Evolutionary conservation across 257 asterid genomes (phyloP), one percentile per base, ranked within the genome.

Genomic region (Solanum gandarillasii): DNA sequence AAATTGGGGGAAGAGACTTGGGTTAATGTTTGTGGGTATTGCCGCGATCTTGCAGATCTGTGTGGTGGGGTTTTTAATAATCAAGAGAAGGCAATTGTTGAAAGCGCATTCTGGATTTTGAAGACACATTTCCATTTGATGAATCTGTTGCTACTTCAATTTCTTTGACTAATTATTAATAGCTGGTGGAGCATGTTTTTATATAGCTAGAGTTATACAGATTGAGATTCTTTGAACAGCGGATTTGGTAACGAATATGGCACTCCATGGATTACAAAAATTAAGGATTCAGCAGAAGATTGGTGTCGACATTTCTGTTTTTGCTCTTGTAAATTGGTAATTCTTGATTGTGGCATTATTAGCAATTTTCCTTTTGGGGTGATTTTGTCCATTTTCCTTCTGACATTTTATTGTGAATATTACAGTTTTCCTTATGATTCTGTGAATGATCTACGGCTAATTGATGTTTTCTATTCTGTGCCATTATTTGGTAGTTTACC

Each of bases 291-390:
- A n/a, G 35, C 79, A 5, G 79, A 86, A 76, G 88, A 88, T 83
- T 71, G 89, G 86, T 88, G 89, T 87, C 90, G 83, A 90, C 93
- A 87, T 91, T 88, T 88, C 88, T 89, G 91, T 67, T 87, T 86
- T 91, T 70, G 88, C 90, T 87, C 90, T 93, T 94, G 98, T 96
- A 93, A 91, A 95, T 94, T 91, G 99, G 97, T 95, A 95, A 93
- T 55, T 89, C 89, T 89, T 90, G 85, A 71, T 89, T 91, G 83
- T 91, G 84, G 25, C 91, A 87, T 88, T 90, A 86, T 88, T 87
- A 90, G 87, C 84, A 43, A 72, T 58, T 88, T 43, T 14, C 36
- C 20, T 23, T 85, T 55, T 65, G 48, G 87, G 74, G 38, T 81
- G 87, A 82, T 32, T 89, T 81, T 74, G 67, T 83, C 81, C 73